Base-by-base conservation (phyloP, 192 early-diverging fungal species). In the Pilobolus umbonatus region DNA sequence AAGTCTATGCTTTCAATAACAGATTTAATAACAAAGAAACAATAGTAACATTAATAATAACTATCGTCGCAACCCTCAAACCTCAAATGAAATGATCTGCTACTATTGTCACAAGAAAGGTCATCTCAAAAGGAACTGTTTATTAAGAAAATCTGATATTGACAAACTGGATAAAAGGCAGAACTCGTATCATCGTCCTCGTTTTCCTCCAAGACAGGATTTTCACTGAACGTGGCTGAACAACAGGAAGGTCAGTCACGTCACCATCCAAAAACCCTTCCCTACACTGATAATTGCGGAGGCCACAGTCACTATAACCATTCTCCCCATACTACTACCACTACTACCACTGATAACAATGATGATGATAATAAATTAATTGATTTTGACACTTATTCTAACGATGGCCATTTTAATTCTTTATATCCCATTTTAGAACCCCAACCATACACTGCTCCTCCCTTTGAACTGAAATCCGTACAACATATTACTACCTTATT, bases 161-260 rank as follows among this genome's bases (percentile, higher is more conserved):
- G 45, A 31, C 10, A 22, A 42, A 28, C 15, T 57, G 0, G 55
- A 57, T 44, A 42, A 57, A 4, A 2, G 17, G 21, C 29, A 44
- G n/a, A n/a, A n/a, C 19, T 19, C 43, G 4, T 22, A 22, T 0
- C n/a, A 22, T 2, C n/a, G 14, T 5, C n/a, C n/a, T n/a, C n/a
- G n/a, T n/a, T n/a, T n/a, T n/a, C n/a, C n/a, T 8, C 15, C 8
- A 15, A 52, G 35, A 32, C 24, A 44, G 55, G 55, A 8, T 57
- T 57, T 57, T 57, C 42, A 42, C 25, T 22, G 17, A 42, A 44
- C 28, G 39, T 42, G 30, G 15, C 29, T 30, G 55, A 43, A 57
- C 28, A 31, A 30, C 47, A 30, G 47, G 47, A 49, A 49, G 47
- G 14, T 49, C 47, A 30, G 31, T 12, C 25, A 49, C 28, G 17